Percentiles rank a stretch among this genome's conserved stretches.
These are phyloP conservation scores for Tolypocladium tropicale DNA, from an alignment of 2,329 filamentous ascomycete species.

Conservation along the genomic window DNA sequence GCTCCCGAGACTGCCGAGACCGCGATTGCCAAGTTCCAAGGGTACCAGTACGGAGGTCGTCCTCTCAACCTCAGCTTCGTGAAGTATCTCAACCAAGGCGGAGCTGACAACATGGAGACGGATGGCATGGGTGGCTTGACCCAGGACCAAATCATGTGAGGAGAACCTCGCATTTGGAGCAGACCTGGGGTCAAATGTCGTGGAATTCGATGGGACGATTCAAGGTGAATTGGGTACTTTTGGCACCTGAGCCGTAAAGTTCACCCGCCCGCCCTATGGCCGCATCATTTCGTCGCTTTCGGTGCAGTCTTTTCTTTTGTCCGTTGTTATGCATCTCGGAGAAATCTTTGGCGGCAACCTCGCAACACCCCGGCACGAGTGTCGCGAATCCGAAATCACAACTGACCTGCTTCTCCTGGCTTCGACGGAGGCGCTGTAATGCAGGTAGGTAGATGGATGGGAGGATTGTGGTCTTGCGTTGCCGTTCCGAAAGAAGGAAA, in stretches of 20 bases:
- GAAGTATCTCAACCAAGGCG: constrained; percentile 71
- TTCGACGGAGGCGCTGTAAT: constrained; percentile 8
- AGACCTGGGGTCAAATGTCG: neutral
- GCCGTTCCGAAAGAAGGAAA: neutral
- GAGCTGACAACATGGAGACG: constrained; percentile 71
- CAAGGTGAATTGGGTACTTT: neutral
- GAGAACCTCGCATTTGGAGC: neutral
- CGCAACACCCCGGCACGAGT: neutral
- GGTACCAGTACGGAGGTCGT: constrained; percentile 92
- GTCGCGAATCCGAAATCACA: constrained; percentile 5
- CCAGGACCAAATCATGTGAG: constrained; percentile 96
- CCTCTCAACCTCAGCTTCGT: constrained; percentile 89
- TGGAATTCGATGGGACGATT: neutral
- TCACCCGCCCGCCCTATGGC: neutral
- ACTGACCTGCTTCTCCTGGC: constrained; percentile 6
- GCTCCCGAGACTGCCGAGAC: constrained; percentile 76
- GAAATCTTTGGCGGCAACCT: neutral
- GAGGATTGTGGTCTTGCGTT: neutral
- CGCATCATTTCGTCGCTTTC: neutral
- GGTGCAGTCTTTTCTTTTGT: neutral
- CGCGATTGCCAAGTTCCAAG: constrained; percentile 92
- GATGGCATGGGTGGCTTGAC: constrained; percentile 66
- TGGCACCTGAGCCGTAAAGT: neutral
- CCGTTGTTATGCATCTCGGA: neutral
- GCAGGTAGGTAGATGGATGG: constrained; percentile 5